A percentile compares a stretch with the other conserved stretches of the same genome.
Conservation (phyloP, 768 basidiomycete genomes). For the Atractiella rhizophila region DNA sequence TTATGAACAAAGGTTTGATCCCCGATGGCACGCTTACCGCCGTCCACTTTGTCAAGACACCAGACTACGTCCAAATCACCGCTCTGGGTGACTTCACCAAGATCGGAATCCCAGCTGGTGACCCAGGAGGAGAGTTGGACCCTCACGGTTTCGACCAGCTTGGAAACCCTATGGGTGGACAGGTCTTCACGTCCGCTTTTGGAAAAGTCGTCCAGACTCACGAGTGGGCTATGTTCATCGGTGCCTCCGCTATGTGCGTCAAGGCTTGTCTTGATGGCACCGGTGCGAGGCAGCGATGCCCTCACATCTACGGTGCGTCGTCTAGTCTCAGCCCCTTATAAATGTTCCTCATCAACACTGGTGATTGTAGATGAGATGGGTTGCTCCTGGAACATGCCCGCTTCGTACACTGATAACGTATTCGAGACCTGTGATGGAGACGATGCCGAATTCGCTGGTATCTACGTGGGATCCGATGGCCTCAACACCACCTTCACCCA, state of each 20-base stretch:
- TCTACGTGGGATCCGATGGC: constrained; percentile 26
- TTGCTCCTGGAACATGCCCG: constrained; percentile 19
- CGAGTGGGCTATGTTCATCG: constrained; percentile 9
- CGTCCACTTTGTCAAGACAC: constrained; percentile 4
- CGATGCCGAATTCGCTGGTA: too few species aligned
- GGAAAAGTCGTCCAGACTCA: constrained; percentile 23
- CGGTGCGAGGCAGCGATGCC: constrained; percentile 23
- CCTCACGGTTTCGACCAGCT: constrained; percentile 34
- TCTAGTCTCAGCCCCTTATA: too few species aligned
- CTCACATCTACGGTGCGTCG: constrained; percentile 24
- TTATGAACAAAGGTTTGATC: too few species aligned
- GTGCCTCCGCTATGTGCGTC: constrained; percentile 25
- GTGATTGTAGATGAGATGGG: neutral
- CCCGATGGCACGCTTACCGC: constrained; percentile 1
- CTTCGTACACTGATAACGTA: constrained; percentile 21
- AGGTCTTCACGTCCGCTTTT: too few species aligned
- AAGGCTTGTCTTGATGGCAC: constrained; percentile 21
- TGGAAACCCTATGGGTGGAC: constrained; percentile 23
- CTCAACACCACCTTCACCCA: constrained; percentile 23
- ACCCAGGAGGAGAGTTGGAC: constrained; percentile 42
- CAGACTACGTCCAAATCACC: constrained; percentile 23
- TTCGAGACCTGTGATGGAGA: constrained; percentile 29
- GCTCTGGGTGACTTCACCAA: constrained; percentile 31
- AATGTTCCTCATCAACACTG: too few species aligned
- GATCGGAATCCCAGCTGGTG: constrained; percentile 37